Conservation (phyloP, 148 eudicot species). For the Limonium bicolor region DNA sequence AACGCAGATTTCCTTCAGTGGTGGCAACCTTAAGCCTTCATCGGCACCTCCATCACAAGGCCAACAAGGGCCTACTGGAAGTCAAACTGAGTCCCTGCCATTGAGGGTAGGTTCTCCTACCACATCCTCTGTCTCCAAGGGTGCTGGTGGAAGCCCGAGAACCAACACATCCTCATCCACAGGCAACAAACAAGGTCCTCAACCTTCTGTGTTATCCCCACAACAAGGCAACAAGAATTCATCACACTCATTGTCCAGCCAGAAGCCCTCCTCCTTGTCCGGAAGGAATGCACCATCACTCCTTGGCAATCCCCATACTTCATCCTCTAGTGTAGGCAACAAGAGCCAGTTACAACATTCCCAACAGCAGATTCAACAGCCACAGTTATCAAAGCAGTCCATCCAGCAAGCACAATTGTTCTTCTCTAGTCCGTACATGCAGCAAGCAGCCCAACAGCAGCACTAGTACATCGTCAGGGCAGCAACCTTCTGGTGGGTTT, state of each 20-base stretch:
- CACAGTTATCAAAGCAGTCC: conserved; percentile 27
- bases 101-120: conserved; percentile 81
- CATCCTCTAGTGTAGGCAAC: conserved; percentile 16
- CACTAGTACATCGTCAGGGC: conserved; percentile 13
- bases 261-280: conserved; percentile 34
- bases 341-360: conserved; percentile 36
- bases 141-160: conserved; percentile 83
- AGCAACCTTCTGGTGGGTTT: conserved; percentile 32
- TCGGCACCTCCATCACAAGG: conserved; percentile 49
- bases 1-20: conserved; percentile 80
- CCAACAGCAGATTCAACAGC: conserved; percentile 37
- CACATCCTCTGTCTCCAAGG: conserved; percentile 59
- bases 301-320: conserved; percentile 55
- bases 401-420: conserved; percentile 49
- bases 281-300: conserved; percentile 38
- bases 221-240: conserved; percentile 52
- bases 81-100: conserved; percentile 51
- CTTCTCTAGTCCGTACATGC: conserved; percentile 43
- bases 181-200: conserved; percentile 33
- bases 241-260: conserved; percentile 21
- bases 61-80: conserved; percentile 24
- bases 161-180: conserved; percentile 28
- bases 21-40: conserved; percentile 29
- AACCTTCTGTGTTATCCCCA: conserved; percentile 39
- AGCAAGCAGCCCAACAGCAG: conserved; percentile 29